These are phyloP conservation scores for Primulina tabacum DNA, from an alignment of 257 asterid species.

Conservation along the genomic window DNA sequence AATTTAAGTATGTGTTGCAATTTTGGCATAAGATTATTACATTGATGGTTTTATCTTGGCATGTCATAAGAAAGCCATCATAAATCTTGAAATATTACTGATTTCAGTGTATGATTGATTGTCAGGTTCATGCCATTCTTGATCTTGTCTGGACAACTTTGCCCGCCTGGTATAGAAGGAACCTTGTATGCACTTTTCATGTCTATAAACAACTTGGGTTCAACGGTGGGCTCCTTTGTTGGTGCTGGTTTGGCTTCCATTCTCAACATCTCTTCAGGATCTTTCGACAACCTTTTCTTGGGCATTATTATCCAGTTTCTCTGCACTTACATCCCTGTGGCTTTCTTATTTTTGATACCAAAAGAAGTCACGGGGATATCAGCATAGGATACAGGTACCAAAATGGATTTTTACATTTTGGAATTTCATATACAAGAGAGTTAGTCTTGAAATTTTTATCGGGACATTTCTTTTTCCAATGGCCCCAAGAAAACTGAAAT, in stretches of 20 bases:
- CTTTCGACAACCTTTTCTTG: conserved; percentile 61
- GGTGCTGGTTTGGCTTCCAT: conserved; percentile 84
- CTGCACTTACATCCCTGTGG: conserved; percentile 63
- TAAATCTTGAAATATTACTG: conserved; percentile 1
- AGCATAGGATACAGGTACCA: conserved; percentile 41
- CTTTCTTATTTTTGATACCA: conserved; percentile 75
- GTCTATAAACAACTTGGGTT: conserved; percentile 89
- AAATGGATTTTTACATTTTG: not conserved
- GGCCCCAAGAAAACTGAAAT: not conserved
- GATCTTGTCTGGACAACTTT: conserved; percentile 89
- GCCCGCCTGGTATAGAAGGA: conserved; percentile 97
- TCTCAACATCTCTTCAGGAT: conserved; percentile 81
- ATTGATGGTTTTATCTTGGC: conserved; percentile 1
- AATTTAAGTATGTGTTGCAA: conserved; percentile 66
- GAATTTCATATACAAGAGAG: not conserved
- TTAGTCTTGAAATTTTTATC: too few relatives aligned
- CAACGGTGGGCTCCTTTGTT: conserved; percentile 68
- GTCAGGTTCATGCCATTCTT: conserved; percentile 97
- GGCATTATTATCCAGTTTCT: conserved; percentile 62
- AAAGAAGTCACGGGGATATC: conserved; percentile 82
- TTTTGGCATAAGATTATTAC: conserved; percentile 3
- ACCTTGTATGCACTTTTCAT: conserved; percentile 87
- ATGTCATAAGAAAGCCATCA: not conserved
- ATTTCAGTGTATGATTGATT: conserved; percentile 10
- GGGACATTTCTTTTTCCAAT: not conserved